Base-by-base conservation (phyloP, 805 yeast genomes). In the Yamadazyma nakazawae region DNA sequence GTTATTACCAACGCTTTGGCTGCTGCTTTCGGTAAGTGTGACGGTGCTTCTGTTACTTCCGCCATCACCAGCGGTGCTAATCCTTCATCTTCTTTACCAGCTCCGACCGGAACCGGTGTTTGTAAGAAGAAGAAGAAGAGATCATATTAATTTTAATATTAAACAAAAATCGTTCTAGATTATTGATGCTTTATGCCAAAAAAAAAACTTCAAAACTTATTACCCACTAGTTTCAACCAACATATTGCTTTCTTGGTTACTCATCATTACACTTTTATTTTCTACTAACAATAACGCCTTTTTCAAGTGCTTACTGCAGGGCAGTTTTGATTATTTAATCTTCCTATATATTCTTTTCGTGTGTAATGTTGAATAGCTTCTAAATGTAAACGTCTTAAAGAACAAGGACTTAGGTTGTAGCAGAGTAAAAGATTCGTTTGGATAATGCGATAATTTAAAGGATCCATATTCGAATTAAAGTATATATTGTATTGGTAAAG, bases 1-100 rank as follows among this genome's bases (percentile, higher is more conserved):
- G 67, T 70, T 46, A 61, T 68, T 42, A 66, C 66, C 52, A 71
- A 64, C 45, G 72, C 75, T 24, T 68, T 71, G 57, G 72, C 72
- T 49, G 75, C 74, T 46, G 73, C 72, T 19, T 59, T 62, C 46
- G 67, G 67, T 48, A 52, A 67, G 40, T 71, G 76, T 64, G 65
- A 59, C 18, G 62, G 61, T 39, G 46, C 63, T 12, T 52, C 66
- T 12, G 56, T 60, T 43, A 52, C 64, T 18, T 54, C 64, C 25
- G 55, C 69, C 40, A 54, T 66, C 16, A 57, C 60, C 17, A 50
- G 59, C 10, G 32, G 24, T 21, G 24, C 24, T 21, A 5, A 4
- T 21, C 35, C 28, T 36, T 35, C 60, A 6, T 41, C 57, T 17
- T 44, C 55, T 30, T 47, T 55, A n/a, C 37, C 57, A 8, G 45